phyloP scores from a whole-genome alignment of 257 asterid genomes.

The Solanum sitiens region DNA sequence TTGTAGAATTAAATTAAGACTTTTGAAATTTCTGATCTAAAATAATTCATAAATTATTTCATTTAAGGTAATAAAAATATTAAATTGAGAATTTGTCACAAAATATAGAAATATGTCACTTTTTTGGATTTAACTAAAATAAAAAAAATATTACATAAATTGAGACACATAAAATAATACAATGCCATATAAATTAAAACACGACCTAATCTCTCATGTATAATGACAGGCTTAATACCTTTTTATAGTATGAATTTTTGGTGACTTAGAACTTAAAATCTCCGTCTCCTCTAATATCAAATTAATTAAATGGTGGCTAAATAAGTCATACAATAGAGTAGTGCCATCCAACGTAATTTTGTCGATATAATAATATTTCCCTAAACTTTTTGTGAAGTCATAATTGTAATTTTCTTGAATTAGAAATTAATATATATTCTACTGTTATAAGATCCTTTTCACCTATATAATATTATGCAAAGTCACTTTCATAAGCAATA shows the following conservation, averaged over 20 bases:
- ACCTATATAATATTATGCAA: neutral
- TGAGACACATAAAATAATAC: too few relatives aligned
- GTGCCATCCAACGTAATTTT: neutral
- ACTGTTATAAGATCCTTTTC: neutral
- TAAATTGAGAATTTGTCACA: too few relatives aligned
- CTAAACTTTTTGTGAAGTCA: neutral
- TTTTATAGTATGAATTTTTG: neutral
- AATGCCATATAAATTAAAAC: neutral
- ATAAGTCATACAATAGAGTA: neutral
- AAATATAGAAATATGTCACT: too few relatives aligned
- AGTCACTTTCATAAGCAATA: neutral
- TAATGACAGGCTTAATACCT: neutral
- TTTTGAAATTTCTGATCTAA: too few relatives aligned
- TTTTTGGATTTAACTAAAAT: too few relatives aligned
- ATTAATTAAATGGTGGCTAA: neutral
- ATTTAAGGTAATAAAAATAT: too few relatives aligned
- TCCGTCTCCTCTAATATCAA: neutral
- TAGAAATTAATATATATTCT: neutral
- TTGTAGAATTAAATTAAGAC: too few relatives aligned
- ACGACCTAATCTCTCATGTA: neutral
- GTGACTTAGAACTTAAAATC: neutral
- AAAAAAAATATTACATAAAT: too few relatives aligned
- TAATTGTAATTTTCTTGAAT: neutral
- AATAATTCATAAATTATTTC: too few relatives aligned
- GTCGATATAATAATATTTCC: neutral